Conservation (phyloP, 305 asterid species). For the Fraxinus sp. region DNA sequence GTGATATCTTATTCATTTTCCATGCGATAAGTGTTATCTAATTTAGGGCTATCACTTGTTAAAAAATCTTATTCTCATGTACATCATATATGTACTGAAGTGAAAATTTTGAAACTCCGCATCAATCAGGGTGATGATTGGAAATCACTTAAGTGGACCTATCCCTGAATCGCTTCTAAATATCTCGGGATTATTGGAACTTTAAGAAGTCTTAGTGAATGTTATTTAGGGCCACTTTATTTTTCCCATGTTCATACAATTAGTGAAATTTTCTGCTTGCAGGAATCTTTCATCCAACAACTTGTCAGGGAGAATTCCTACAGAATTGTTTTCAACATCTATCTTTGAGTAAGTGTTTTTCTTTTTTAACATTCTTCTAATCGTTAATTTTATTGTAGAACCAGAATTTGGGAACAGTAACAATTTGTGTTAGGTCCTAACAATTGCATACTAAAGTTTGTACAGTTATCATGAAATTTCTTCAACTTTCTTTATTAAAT, state of each 20-base stretch:
- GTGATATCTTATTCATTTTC: not conserved
- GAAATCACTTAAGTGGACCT: slow-evolving; percentile 56
- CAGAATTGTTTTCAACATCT: slow-evolving; percentile 50
- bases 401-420: not conserved
- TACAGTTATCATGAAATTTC: not conserved
- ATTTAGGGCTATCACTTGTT: not conserved
- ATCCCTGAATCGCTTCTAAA: slow-evolving; percentile 59
- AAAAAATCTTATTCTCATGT: not conserved
- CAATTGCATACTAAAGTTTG: not conserved
- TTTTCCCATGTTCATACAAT: not conserved
- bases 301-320: slow-evolving; percentile 70
- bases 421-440: not conserved
- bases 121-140: slow-evolving; percentile 58
- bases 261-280: slow-evolving; percentile 14
- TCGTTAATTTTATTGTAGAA: not conserved
- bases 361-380: not conserved
- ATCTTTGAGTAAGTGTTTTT: slow-evolving; percentile 55
- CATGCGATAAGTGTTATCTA: not conserved
- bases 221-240: not conserved
- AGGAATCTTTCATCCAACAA: slow-evolving; percentile 87
- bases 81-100: not conserved
- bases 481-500: not conserved
- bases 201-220: slow-evolving; percentile 39
- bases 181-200: slow-evolving; percentile 48
- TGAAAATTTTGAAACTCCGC: not conserved